Conservation (phyloP, 2,329 filamentous ascomycete species). For the Paracorniculantispora psalliotae region DNA sequence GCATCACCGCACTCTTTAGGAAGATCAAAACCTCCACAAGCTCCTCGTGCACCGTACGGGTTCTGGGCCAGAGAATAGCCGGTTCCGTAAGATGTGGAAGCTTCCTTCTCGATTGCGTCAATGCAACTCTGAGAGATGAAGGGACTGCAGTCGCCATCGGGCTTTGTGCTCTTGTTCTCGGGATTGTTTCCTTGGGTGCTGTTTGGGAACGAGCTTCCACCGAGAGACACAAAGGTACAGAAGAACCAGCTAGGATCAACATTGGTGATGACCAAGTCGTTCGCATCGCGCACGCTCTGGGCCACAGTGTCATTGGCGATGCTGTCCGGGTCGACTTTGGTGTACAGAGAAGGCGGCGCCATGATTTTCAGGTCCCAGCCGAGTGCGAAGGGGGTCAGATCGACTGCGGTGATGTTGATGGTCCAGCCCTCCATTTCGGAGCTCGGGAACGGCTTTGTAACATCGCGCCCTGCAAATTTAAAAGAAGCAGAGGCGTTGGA, state of each 20-base stretch:
- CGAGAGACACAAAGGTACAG: neutral
- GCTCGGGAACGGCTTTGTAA: slow-evolving; percentile 3
- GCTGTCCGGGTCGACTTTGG: neutral
- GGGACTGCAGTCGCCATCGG: slow-evolving; percentile 1
- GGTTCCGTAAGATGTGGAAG: neutral
- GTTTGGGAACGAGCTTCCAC: neutral
- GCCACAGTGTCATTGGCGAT: neutral
- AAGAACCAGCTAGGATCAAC: neutral
- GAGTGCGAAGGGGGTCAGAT: neutral
- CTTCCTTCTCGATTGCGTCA: slow-evolving; percentile 1
- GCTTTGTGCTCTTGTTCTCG: neutral
- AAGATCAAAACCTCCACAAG: neutral
- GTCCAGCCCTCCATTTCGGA: slow-evolving; percentile 4
- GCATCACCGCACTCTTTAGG: neutral
- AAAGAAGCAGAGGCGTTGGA: neutral
- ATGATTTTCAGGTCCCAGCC: slow-evolving; percentile 6
- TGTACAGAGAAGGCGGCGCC: slow-evolving; percentile 2
- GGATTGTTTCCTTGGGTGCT: neutral
- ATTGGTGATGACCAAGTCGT: neutral
- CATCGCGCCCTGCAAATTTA: neutral
- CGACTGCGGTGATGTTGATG: slow-evolving; percentile 9
- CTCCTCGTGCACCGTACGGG: neutral
- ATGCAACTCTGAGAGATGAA: neutral
- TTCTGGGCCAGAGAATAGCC: neutral
- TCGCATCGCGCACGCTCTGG: neutral